A percentile compares a stretch with the other conserved stretches of the same genome.
Evolutionary conservation across 345 rosid genomes (phyloP).

Genomic region (Acer campestre): DNA sequence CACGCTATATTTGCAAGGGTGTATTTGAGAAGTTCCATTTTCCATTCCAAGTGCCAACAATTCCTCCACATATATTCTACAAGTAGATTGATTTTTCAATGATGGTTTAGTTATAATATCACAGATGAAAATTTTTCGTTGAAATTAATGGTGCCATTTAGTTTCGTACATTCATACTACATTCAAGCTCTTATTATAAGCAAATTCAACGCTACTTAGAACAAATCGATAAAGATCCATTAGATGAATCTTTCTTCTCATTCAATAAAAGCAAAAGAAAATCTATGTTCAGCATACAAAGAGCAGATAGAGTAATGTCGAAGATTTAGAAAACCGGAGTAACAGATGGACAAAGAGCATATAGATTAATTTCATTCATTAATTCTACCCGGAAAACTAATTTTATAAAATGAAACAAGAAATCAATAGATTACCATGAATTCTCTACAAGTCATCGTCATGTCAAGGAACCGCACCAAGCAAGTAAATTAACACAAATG

Average conservation of each 20-base stretch:
- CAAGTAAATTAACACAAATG: not conserved
- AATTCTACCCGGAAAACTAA: not conserved
- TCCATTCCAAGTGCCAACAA: conserved; percentile 74
- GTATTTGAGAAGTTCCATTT: conserved; percentile 63
- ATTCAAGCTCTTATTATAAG: not conserved
- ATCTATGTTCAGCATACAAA: not conserved
- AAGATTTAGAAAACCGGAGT: not conserved
- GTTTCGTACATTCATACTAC: not conserved
- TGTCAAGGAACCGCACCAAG: not conserved
- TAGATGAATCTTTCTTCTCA: not conserved
- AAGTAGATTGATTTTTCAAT: not conserved
- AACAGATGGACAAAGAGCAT: not conserved
- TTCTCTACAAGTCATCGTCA: not conserved
- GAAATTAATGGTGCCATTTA: not conserved
- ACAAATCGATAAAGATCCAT: not conserved
- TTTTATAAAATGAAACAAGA: too few species aligned
- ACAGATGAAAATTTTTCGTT: not conserved
- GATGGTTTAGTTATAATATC: not conserved
- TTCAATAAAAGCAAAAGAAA: not conserved
- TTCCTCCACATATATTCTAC: conserved; percentile 75
- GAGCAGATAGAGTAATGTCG: not conserved
- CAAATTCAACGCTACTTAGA: not conserved
- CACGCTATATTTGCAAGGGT: conserved; percentile 61
- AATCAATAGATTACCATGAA: not conserved
- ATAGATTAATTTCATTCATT: not conserved